Conservation (phyloP, 805 yeast genomes). For the Debaryomyces prosopidis region DNA sequence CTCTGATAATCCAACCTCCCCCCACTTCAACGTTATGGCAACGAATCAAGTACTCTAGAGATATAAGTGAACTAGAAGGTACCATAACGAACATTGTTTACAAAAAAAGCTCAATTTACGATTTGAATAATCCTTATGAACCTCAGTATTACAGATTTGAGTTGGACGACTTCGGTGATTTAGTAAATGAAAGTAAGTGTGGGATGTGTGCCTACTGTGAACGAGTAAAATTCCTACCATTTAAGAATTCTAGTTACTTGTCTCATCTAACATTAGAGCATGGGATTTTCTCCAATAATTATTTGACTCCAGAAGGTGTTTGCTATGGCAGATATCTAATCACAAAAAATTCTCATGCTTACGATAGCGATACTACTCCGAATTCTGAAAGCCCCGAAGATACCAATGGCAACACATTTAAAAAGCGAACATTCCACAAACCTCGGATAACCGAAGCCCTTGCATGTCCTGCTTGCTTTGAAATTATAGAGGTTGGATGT, state of each 20-base stretch:
- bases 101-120: conserved; percentile 20
- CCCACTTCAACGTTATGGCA: conserved; percentile 7
- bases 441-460: conserved; percentile 23
- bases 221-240: conserved; percentile 27
- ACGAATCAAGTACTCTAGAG: conserved; percentile 13
- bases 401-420: conserved; percentile 4
- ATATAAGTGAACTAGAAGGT: conserved; percentile 9
- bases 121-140: conserved; percentile 26
- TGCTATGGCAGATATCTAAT: conserved; percentile 27
- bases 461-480: conserved; percentile 28
- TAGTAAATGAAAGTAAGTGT: conserved; percentile 25
- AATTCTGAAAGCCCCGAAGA: conserved; percentile 7
- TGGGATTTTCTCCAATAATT: conserved; percentile 32
- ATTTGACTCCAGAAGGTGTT: conserved; percentile 30
- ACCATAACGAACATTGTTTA: conserved; percentile 24
- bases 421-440: conserved; percentile 10
- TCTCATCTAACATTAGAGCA: conserved; percentile 36
- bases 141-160: conserved; percentile 32
- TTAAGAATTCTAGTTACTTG: conserved; percentile 33
- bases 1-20: not conserved
- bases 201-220: conserved; percentile 36
- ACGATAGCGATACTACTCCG: conserved; percentile 1
- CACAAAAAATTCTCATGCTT: conserved; percentile 12
- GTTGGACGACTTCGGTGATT: conserved; percentile 18
- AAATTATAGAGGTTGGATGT: conserved; percentile 26